phyloP scores from a whole-genome alignment of 2,329 filamentous ascomycete genomes.

The Botrytis cinerea region DNA sequence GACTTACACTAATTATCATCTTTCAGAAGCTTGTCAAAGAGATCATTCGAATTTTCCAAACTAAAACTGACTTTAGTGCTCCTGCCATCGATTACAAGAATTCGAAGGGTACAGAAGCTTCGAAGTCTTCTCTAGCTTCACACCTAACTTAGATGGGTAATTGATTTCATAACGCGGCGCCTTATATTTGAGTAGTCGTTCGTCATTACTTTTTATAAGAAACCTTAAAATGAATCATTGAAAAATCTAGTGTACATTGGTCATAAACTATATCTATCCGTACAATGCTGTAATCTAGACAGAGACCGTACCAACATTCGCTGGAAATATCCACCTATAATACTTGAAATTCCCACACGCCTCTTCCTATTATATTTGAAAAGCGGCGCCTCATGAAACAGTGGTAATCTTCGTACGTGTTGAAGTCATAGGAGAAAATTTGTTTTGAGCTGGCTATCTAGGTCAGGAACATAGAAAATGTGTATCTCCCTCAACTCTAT shows the following conservation, averaged over 20 bases:
- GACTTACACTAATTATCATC: neutral
- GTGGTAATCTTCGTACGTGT: neutral
- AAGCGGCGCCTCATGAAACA: neutral
- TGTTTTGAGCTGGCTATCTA: neutral
- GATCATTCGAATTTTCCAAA: neutral
- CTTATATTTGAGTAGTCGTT: fast-evolving
- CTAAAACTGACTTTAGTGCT: neutral
- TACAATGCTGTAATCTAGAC: neutral
- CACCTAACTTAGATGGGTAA: neutral
- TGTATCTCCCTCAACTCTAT: neutral
- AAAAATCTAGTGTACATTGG: neutral
- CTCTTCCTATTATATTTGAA: fast-evolving
- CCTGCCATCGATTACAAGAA: neutral
- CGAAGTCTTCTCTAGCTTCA: neutral
- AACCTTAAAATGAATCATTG: fast-evolving
- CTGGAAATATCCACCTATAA: neutral
- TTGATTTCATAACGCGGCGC: neutral
- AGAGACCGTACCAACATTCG: neutral
- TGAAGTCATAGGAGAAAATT: fast-evolving
- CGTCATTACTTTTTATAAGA: neutral
- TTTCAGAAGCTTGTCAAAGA: neutral
- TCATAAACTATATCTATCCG: neutral
- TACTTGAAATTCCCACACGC: neutral
- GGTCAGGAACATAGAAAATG: neutral
- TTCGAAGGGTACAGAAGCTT: neutral